Evolutionary conservation across 169 alveolate genomes (phyloP).

Genomic region (Plasmodium gonderi): DNA sequence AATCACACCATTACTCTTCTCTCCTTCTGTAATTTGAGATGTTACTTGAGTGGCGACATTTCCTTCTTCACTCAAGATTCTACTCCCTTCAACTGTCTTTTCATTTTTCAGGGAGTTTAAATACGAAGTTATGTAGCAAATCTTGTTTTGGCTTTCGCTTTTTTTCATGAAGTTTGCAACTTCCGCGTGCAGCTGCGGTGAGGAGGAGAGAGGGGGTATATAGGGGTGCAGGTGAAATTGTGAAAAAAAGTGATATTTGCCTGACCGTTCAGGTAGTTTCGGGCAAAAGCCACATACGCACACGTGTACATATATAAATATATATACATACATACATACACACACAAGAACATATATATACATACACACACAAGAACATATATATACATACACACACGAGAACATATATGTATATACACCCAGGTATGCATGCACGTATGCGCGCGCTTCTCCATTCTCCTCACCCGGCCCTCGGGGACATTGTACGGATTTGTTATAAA

Average conservation of each 20-base stretch:
- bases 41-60: background rate
- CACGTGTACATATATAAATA: too few relatives aligned
- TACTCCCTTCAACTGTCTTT: background rate
- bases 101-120: slow-evolving; percentile 47
- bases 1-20: background rate
- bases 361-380: too few relatives aligned
- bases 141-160: slow-evolving; percentile 42
- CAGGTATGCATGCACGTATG: background rate
- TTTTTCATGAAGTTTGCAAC: slow-evolving; percentile 21
- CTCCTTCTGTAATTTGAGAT: background rate
- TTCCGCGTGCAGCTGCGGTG: slow-evolving; percentile 17
- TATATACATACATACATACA: background rate
- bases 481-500: slow-evolving; percentile 51
- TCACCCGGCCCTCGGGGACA: slow-evolving; percentile 33
- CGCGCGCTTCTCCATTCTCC: background rate
- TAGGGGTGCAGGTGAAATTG: background rate
- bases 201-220: background rate
- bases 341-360: background rate
- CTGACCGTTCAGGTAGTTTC: too few relatives aligned
- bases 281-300: too few relatives aligned
- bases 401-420: background rate
- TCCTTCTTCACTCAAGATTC: slow-evolving; percentile 6
- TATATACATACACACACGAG: too few relatives aligned
- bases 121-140: slow-evolving; percentile 61
- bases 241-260: too few relatives aligned